These are phyloP conservation scores for Botrytis hyacinthi DNA, from an alignment of 2,329 filamentous ascomycete species.

Conservation along the genomic window DNA sequence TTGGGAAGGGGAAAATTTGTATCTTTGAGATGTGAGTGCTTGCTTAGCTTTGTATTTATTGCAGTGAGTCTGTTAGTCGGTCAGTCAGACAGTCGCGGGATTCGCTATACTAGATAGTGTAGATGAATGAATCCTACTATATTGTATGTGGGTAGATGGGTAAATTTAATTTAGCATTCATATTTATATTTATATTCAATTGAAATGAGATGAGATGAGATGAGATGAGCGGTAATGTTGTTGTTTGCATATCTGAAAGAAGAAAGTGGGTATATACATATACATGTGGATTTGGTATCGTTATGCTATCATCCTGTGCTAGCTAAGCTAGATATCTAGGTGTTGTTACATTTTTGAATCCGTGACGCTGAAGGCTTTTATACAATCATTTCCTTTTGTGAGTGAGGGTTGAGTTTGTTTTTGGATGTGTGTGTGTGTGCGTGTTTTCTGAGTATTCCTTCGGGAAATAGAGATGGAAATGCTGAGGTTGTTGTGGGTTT, in stretches of 20 bases:
- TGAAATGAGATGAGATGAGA: too few relatives aligned
- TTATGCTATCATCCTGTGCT: background rate
- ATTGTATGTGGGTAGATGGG: too few relatives aligned
- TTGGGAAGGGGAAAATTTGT: background rate
- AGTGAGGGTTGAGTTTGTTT: background rate
- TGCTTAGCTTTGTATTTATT: too few relatives aligned
- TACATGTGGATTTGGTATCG: background rate
- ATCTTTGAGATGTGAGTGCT: too few relatives aligned
- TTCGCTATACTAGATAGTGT: background rate
- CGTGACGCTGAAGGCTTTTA: background rate
- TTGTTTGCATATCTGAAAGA: too few relatives aligned
- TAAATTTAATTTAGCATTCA: too few relatives aligned
- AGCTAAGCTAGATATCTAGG: too few relatives aligned
- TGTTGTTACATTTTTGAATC: background rate
- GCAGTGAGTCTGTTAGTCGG: too few relatives aligned
- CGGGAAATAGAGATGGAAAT: background rate
- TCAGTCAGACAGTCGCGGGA: too few relatives aligned
- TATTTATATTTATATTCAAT: too few relatives aligned
- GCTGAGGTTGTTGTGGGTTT: background rate
- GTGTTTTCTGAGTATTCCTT: background rate
- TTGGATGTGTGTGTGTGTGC: background rate
- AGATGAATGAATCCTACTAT: too few relatives aligned
- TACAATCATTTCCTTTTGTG: rapidly evolving
- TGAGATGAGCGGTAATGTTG: too few relatives aligned
- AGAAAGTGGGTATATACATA: background rate